Base-by-base conservation (phyloP, 2,329 filamentous ascomycete genomes). In the Sporothrix protearum region DNA sequence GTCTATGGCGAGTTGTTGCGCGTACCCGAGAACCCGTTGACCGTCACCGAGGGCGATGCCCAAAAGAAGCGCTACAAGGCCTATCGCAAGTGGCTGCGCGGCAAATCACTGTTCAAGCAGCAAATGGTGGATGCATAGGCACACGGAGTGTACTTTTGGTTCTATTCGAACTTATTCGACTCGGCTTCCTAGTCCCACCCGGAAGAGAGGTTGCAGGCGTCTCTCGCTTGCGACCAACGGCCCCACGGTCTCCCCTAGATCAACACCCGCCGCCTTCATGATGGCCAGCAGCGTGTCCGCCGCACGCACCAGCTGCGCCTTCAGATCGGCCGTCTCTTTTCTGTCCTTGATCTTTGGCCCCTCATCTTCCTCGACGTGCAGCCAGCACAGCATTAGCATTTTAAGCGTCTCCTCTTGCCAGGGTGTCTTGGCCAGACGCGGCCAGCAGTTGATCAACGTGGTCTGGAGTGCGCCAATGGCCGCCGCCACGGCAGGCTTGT, bases 21-120 rank as follows among this genome's bases (percentile, higher is more conserved):
- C 57, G 88, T 96, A 14, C 88, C 87, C 4, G 92, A 96, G 73
- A 93, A 97, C 76, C 93, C 93, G 22, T 82, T 99, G 69, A 96
- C 93, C 2, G 95, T 98, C 16, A 90, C 89, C 0, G 91, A 94
- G 59, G 94, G 96, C 77, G 96, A 98, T 80, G 86, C 89, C 61
- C 86, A 87, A 53, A 98, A 97, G 86, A 97, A 98, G 85, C 86
- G 96, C 76, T 99, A 99, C 81, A 98, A 97, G 82, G 92, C 94
- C 10, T 99, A 99, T 81, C 85, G 91, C 77, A 96, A 97, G 81
- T 99, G 96, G 95, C 84, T 99, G 78, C 87, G 90, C 74, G 95
- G 95, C 22, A 98, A 97, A 83, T 97, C 93, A 77, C 86, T 98
- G 77, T 98, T 98, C 80, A 98, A 98, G 82, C 94, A 97, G 84